Evolutionary conservation across 768 basidiomycete genomes (phyloP), one percentile per base, ranked within the genome.

Genomic region (Sporobolomyces phaffii): DNA sequence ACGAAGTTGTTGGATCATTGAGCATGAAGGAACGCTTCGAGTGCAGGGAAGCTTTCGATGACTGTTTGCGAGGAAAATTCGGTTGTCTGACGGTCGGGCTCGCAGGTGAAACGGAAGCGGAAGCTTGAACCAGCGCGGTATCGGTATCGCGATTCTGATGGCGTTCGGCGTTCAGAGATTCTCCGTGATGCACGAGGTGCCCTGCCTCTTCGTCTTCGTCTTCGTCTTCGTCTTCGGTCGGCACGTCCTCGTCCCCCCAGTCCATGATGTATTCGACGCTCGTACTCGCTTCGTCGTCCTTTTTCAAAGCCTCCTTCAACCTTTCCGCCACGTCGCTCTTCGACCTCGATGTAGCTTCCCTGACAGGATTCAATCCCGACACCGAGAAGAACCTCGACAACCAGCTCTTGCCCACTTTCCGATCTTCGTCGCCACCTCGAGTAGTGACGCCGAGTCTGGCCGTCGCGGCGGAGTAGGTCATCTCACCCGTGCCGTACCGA

Each of bases 361-460:
- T 31, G 2, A 45, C 41, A 3, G 56, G 41, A 8, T n/a, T 45
- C 28, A 58, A 13, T 1, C 56, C 56, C 5, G 43, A 45, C 18
- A 58, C 36, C 11, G 43, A 34, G 33, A 60, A 62, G 65, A 67
- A 67, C 24, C 65, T 40, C n/a, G 53, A 50, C 14, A 67, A 48
- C 65, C 65, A 67, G 18, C 29, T 54, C 40, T 66, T 66, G 36
- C 52, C 54, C 13, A 54, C 45, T 48, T 60, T 66, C 26, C 44
- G 36, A 33, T 57, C 60, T 4, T 20, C 15, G 18, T 28, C 58
- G 31, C 6, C 58, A 9, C 7, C n/a, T 17, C 38, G 33, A 53
- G 34, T 6, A n/a, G 11, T n/a, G n/a, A n/a, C n/a, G n/a, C n/a
- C n/a, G n/a, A n/a, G n/a, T n/a, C 34, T 36, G 5, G 31, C 10